phyloP scores from a whole-genome alignment of 768 basidiomycete genomes.

The Termitomyces sp. region DNA sequence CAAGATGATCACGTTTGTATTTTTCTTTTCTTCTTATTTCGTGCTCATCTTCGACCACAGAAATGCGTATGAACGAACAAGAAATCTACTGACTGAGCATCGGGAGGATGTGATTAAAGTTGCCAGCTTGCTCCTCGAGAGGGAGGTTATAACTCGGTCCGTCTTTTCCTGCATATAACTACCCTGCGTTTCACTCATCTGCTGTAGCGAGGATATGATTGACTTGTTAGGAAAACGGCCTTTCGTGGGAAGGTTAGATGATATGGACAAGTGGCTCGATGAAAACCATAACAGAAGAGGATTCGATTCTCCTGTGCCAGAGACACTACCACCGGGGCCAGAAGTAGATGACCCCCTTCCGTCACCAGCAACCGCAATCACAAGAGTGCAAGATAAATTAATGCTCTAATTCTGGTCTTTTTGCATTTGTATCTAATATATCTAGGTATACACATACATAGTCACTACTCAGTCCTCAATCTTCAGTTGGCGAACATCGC shows the following conservation, averaged over 20 bases:
- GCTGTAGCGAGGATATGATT: conserved; percentile 81
- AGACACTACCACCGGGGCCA: conserved; percentile 24
- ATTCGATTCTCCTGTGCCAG: conserved; percentile 16
- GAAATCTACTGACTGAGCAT: conserved; percentile 74
- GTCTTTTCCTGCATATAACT: conserved; percentile 17
- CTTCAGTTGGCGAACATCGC: background rate
- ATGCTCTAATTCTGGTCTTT: conserved; percentile 13
- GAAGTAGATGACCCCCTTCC: conserved; percentile 43
- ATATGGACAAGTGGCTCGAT: conserved; percentile 98
- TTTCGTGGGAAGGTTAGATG: conserved; percentile 73
- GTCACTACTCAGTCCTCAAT: conserved; percentile 1
- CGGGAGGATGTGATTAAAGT: conserved; percentile 91
- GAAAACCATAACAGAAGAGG: conserved; percentile 64
- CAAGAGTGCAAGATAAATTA: conserved; percentile 28
- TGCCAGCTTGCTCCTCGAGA: conserved; percentile 84
- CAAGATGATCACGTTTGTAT: conserved; percentile 83
- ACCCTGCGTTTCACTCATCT: conserved; percentile 8
- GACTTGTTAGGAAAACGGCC: conserved; percentile 78
- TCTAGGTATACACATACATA: conserved; percentile 15
- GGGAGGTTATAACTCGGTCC: conserved; percentile 93
- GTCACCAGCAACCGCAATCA: conserved; percentile 44
- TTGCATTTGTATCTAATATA: conserved; percentile 28
- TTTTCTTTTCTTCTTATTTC: background rate
- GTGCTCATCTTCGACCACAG: conserved; percentile 28
- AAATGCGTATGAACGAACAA: conserved; percentile 81